Conservation (phyloP, 2,329 filamentous ascomycete genomes). For the Fusarium sterilihyphosum region DNA sequence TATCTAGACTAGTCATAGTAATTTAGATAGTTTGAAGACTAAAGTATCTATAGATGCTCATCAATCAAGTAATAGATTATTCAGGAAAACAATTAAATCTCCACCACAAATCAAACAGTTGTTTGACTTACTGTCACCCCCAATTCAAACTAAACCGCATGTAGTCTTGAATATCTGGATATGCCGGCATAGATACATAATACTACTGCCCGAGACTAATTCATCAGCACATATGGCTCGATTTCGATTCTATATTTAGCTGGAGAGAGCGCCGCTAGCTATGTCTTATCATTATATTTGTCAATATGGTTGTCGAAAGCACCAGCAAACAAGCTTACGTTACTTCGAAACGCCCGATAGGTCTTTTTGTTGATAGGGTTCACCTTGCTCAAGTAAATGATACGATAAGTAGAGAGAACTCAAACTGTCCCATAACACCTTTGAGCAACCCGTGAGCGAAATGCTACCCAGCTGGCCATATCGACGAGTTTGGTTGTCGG, state of each 20-base stretch:
- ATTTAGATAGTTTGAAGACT: neutral
- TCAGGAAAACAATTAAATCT: neutral
- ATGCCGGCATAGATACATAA: neutral
- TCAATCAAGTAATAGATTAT: neutral
- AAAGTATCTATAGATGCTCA: neutral
- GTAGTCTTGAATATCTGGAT: neutral
- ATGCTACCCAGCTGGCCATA: neutral
- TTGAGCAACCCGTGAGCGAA: slow-evolving; percentile 3
- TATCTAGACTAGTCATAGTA: neutral
- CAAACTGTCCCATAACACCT: neutral
- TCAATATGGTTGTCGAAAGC: neutral
- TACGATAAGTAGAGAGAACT: neutral
- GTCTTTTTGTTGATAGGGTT: neutral
- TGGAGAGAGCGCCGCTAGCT: neutral
- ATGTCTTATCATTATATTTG: neutral
- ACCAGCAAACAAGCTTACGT: neutral
- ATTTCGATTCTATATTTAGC: neutral
- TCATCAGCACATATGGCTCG: neutral
- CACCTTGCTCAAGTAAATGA: neutral
- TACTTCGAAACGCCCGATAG: neutral
- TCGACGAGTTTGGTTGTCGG: neutral
- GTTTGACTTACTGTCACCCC: neutral
- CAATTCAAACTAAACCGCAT: neutral
- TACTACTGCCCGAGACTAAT: neutral
- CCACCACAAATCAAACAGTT: neutral